Conservation (phyloP, 192 early-diverging fungal species). For the Chytriomyces hyalinus region DNA sequence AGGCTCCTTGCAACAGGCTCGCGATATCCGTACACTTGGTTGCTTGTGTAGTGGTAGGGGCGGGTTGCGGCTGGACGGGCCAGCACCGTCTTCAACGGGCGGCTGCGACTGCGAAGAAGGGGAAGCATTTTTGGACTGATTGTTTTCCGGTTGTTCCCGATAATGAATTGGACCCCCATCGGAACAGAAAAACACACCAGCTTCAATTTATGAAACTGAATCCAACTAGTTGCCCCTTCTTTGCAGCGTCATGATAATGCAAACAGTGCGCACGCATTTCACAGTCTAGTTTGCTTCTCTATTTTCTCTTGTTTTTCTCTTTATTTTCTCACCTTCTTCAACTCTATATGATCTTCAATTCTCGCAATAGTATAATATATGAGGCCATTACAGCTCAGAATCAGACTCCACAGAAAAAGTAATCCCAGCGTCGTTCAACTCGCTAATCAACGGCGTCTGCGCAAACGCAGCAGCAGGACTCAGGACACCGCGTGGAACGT, state of each 20-base stretch:
- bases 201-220: background rate
- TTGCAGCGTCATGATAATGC: too few species aligned
- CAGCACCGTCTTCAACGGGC: too few species aligned
- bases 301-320: conserved; percentile 10
- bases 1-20: conserved; percentile 68
- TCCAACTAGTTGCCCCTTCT: background rate
- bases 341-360: too few species aligned
- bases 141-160: too few species aligned
- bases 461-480: conserved; percentile 46
- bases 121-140: too few species aligned
- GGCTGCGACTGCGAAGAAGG: too few species aligned
- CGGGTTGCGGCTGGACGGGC: background rate
- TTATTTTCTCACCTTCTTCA: background rate
- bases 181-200: background rate
- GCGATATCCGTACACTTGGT: conserved; percentile 85
- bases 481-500: conserved; percentile 41
- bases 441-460: conserved; percentile 22
- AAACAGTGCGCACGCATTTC: background rate
- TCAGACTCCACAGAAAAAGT: conserved; percentile 30
- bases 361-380: too few species aligned
- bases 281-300: too few species aligned
- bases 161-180: too few species aligned
- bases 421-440: conserved; percentile 25
- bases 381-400: conserved; percentile 24
- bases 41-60: conserved; percentile 73